Evolutionary conservation across 2,329 filamentous ascomycete genomes (phyloP).

Genomic region (Aspergillus sp.): DNA sequence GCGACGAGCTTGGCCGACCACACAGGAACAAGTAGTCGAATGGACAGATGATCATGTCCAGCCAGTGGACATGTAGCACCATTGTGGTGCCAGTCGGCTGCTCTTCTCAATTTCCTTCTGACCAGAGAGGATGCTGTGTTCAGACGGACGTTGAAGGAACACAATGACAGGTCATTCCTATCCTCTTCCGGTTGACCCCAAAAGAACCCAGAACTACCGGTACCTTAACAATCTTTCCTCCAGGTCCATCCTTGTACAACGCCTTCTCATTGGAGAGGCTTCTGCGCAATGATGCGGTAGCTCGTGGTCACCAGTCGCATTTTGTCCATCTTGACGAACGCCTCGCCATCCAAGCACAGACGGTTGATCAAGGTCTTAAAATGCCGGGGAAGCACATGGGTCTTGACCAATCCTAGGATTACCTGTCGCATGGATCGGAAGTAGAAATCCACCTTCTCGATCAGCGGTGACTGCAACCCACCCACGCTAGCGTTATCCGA

Average conservation of each 20-base stretch:
- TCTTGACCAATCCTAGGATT: conserved; percentile 50
- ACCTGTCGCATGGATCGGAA: conserved; percentile 53
- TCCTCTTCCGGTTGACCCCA: background rate
- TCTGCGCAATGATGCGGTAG: conserved; percentile 54
- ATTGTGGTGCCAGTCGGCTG: background rate
- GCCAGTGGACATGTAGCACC: conserved; percentile 1
- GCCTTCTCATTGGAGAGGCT: conserved; percentile 30
- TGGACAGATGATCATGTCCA: background rate
- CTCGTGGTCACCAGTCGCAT: conserved; percentile 55
- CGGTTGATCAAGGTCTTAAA: conserved; percentile 56
- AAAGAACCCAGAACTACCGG: background rate
- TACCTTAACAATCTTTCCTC: background rate
- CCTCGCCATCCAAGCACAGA: conserved; percentile 54
- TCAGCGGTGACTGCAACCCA: conserved; percentile 53
- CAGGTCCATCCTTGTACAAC: background rate
- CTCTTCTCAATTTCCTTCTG: background rate
- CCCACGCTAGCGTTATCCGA: conserved; percentile 56
- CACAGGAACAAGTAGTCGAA: background rate
- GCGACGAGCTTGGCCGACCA: background rate
- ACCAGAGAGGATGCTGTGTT: background rate
- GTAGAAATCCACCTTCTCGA: conserved; percentile 56
- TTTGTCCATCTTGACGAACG: conserved; percentile 57
- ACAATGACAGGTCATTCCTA: background rate
- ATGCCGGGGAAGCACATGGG: conserved; percentile 50
- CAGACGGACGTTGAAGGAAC: background rate